A percentile compares a stretch with the other conserved stretches of the same genome.
Conservation (phyloP, 2,329 filamentous ascomycete species). For the Fulvia fulva region DNA sequence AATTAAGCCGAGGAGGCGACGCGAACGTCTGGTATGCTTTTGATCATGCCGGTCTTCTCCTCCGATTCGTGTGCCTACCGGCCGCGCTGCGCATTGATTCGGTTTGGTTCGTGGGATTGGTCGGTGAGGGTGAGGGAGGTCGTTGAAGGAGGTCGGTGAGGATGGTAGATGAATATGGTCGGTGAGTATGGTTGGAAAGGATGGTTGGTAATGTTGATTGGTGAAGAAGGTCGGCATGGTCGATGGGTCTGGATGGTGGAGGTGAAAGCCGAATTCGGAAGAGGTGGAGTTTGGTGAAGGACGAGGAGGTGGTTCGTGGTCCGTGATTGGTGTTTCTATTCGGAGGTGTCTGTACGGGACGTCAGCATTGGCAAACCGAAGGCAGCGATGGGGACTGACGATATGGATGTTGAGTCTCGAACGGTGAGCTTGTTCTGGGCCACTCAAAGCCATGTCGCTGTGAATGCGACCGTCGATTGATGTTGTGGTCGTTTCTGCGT, state of each 20-base stretch:
- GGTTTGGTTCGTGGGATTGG: background rate
- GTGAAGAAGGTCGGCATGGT: background rate
- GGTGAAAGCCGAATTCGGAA: too few species aligned
- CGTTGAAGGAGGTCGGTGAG: background rate
- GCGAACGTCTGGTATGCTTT: background rate
- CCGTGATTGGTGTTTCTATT: too few species aligned
- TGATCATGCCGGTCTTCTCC: background rate
- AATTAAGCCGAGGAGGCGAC: background rate
- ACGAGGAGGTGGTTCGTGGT: background rate
- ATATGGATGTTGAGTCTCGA: background rate
- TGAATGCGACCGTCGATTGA: background rate
- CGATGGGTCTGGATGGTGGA: too few species aligned
- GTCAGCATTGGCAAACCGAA: background rate
- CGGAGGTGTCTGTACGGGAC: background rate
- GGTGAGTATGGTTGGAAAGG: background rate
- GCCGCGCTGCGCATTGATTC: background rate
- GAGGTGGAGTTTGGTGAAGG: background rate
- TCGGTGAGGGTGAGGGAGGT: background rate
- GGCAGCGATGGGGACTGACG: background rate
- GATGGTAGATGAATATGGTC: background rate
- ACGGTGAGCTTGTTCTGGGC: background rate
- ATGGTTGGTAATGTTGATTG: background rate
- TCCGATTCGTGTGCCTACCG: background rate
- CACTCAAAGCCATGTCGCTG: background rate
- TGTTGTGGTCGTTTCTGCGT: background rate